Evolutionary conservation across 2,329 filamentous ascomycete genomes (phyloP).

Genomic region (Arthrobotrys entomopaga): DNA sequence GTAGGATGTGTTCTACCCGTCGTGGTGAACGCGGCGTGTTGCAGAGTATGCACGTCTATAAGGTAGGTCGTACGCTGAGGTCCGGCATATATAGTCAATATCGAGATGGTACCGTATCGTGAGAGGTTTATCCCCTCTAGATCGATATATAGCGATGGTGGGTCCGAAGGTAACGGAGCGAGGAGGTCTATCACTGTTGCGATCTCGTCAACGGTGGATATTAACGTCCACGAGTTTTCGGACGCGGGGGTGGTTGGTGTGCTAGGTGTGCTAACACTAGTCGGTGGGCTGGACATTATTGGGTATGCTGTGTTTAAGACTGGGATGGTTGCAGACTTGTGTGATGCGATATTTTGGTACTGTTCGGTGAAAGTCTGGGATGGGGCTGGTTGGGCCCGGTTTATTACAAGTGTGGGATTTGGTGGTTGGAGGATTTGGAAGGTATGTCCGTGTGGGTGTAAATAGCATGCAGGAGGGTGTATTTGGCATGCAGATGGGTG

Average conservation of each 20-base stretch:
- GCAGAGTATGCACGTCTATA: constrained; percentile 64
- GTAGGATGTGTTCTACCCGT: constrained; percentile 30
- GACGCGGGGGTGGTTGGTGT: background rate
- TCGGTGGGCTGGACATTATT: background rate
- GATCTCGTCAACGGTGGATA: constrained; percentile 25
- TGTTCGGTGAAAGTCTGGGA: no score
- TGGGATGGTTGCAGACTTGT: background rate
- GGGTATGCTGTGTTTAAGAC: background rate
- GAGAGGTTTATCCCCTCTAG: constrained; percentile 65
- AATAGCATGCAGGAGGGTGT: no score
- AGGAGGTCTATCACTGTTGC: constrained; percentile 48
- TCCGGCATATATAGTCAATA: constrained; percentile 63
- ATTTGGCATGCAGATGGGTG: no score
- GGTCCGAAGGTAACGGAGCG: constrained; percentile 56
- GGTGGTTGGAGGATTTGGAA: no score
- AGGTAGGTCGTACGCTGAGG: constrained; percentile 62
- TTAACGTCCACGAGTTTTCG: constrained; percentile 30
- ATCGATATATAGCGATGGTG: constrained; percentile 65
- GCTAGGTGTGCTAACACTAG: background rate
- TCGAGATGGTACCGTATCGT: constrained; percentile 64
- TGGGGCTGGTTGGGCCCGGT: no score
- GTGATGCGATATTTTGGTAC: background rate
- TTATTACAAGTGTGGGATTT: no score
- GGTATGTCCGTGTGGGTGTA: no score
- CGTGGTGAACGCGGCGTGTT: constrained; percentile 63